Evolutionary conservation across 345 rosid genomes (phyloP), one percentile per base, ranked within the genome.

Genomic region (Bruguiera gymnorhiza): DNA sequence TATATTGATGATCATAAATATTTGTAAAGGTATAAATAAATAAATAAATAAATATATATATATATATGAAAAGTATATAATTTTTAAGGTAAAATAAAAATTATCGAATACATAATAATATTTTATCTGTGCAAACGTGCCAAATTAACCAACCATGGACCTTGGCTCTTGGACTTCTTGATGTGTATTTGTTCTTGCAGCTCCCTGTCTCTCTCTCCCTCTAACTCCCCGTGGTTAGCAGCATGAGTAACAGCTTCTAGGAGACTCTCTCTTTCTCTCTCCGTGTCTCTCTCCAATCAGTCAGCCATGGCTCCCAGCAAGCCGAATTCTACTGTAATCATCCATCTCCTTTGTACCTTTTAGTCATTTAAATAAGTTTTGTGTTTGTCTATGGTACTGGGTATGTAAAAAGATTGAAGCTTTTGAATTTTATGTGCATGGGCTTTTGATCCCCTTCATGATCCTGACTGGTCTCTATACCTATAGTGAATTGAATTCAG

Each of bases 261-360:
- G 11, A 46, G 18, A 21, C 61, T 70, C 59, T 1, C 39, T 63
- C 36, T 23, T 30, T 37, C 27, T 37, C 27, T 24, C 43, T 10
- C 48, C 27, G 13, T 63, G 65, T 62, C 37, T 32, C 26, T 46
- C 52, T 27, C 31, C 73, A 27, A 9, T 18, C 50, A 37, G 43
- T 20, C 68, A 26, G 31, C 48, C 78, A 88, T 88, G 93, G 75
- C 93, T 76, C 84, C 90, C 32, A 55, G 69, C 84, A 74, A 86
- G 78, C 63, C 82, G 71, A 68, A 79, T 75, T 36, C 85, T 27
- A 65, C 84, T 78, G 93, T 88, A 84, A 71, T 66, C 66, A 34
- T 53, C 68, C 52, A 54, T 57, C 71, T 72, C 73, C 66, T 46
- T 27, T 60, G 5, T 32, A 24, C 30, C 16, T 52, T 6, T 7